Evolutionary conservation across 2,329 filamentous ascomycete species (phyloP).

Genomic region (Pseudogymnoascus sp.): DNA sequence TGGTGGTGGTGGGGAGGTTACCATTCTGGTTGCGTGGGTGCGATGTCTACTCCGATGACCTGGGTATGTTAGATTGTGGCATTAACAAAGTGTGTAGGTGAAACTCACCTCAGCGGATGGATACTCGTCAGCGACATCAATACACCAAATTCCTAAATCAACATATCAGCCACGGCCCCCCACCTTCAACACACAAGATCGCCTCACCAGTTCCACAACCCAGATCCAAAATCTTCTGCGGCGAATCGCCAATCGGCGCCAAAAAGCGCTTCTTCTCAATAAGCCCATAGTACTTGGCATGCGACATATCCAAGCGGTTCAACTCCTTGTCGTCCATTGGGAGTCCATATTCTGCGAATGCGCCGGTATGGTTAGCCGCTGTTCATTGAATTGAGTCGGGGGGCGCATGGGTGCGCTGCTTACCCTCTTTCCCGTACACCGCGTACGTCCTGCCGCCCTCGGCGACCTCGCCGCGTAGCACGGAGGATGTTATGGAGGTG

Average conservation of each 20-base stretch:
- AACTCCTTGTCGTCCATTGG: conserved; percentile 35
- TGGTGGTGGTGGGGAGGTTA: neutral
- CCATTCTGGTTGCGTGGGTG: conserved; percentile 14
- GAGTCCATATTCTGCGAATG: conserved; percentile 29
- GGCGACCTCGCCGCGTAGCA: conserved; percentile 20
- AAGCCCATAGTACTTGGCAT: conserved; percentile 29
- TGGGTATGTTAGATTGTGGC: neutral
- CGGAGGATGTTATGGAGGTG: conserved; percentile 24
- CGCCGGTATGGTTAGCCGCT: neutral
- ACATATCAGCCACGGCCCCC: neutral
- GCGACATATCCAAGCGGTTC: conserved; percentile 34
- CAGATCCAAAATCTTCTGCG: conserved; percentile 31
- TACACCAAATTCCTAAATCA: neutral
- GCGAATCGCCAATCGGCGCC: conserved; percentile 19
- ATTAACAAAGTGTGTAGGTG: neutral
- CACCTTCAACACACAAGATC: neutral
- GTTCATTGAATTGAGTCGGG: neutral
- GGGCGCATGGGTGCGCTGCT: neutral
- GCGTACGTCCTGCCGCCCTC: conserved; percentile 30
- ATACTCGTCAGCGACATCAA: conserved; percentile 3
- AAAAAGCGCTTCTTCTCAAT: conserved; percentile 3
- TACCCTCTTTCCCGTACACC: conserved; percentile 30
- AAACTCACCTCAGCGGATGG: conserved; percentile 11
- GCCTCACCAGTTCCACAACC: conserved; percentile 32
- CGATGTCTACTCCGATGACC: conserved; percentile 10